Evolutionary conservation across 2,329 filamentous ascomycete species (phyloP).

Genomic region (Fusarium hostae): DNA sequence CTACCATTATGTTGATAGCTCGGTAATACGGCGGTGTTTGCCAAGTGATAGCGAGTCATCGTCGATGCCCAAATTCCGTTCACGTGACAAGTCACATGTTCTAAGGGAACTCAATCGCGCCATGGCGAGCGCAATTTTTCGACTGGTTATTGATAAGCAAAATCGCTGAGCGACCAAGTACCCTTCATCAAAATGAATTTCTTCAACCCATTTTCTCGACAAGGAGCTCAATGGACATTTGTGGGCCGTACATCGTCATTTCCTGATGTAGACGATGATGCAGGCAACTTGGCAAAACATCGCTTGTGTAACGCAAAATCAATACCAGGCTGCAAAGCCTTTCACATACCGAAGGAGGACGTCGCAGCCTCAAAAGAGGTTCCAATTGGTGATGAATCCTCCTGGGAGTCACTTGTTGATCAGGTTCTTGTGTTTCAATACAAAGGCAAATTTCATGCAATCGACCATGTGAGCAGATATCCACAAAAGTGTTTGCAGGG

Average conservation of each 20-base stretch:
- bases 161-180: neutral
- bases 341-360: slow-evolving; percentile 58
- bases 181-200: slow-evolving; percentile 36
- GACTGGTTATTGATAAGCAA: neutral
- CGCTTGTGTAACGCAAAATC: slow-evolving; percentile 53
- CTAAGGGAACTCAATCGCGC: accelerated
- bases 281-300: slow-evolving; percentile 52
- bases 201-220: slow-evolving; percentile 24
- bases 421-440: slow-evolving; percentile 75
- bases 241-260: slow-evolving; percentile 66
- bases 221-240: slow-evolving; percentile 58
- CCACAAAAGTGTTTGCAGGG: accelerated
- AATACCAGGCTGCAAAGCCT: slow-evolving; percentile 69
- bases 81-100: slow-evolving; percentile 25
- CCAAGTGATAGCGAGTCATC: accelerated
- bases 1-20: neutral
- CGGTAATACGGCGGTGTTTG: neutral
- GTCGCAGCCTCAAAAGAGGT: slow-evolving; percentile 52
- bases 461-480: slow-evolving; percentile 70
- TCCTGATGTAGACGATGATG: slow-evolving; percentile 60
- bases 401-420: slow-evolving; percentile 57
- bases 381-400: slow-evolving; percentile 48
- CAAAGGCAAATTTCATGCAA: slow-evolving; percentile 71
- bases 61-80: too few relatives aligned
- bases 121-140: slow-evolving; percentile 3